These are phyloP conservation scores for Candida berthetii DNA, from an alignment of 805 yeast species.

Conservation along the genomic window DNA sequence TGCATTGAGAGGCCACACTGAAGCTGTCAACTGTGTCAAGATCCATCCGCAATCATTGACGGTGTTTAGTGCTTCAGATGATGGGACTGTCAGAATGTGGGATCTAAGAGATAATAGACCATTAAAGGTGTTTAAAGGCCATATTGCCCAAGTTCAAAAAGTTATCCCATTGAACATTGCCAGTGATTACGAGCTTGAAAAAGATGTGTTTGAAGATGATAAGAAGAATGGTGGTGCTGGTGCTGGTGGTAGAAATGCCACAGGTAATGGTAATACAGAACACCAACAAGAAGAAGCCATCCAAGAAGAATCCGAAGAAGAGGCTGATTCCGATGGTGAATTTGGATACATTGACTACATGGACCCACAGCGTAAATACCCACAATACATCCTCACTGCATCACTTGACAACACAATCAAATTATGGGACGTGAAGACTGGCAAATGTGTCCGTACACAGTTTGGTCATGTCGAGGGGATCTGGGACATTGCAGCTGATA, in stretches of 20 bases:
- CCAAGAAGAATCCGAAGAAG: constrained; percentile 7
- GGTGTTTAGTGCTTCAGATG: constrained; percentile 85
- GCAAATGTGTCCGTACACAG: constrained; percentile 86
- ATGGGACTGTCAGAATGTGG: constrained; percentile 93
- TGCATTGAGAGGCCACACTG: constrained; percentile 89
- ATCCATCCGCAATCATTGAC: constrained; percentile 76
- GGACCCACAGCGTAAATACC: constrained; percentile 36
- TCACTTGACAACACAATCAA: constrained; percentile 91
- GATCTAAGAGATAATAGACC: constrained; percentile 78
- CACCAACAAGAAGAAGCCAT: constrained; percentile 9
- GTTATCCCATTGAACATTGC: constrained; percentile 80
- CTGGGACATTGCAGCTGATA: constrained; percentile 95
- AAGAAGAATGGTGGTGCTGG: constrained; percentile 11
- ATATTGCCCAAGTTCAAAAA: constrained; percentile 90
- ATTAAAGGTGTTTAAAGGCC: constrained; percentile 75
- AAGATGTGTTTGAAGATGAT: constrained; percentile 26
- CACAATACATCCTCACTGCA: constrained; percentile 81
- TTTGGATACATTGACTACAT: constrained; percentile 19
- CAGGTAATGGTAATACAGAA: constrained; percentile 2
- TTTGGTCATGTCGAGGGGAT: constrained; percentile 99
- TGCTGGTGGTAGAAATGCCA: constrained; percentile 9
- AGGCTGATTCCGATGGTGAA: constrained; percentile 16
- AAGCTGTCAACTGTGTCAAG: constrained; percentile 87
- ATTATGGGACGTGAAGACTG: constrained; percentile 83
- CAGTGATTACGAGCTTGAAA: constrained; percentile 47